These are phyloP conservation scores for Penicillium cosmopolitanum DNA, from an alignment of 495 filamentous ascomycete genomes.

Conservation along the genomic window DNA sequence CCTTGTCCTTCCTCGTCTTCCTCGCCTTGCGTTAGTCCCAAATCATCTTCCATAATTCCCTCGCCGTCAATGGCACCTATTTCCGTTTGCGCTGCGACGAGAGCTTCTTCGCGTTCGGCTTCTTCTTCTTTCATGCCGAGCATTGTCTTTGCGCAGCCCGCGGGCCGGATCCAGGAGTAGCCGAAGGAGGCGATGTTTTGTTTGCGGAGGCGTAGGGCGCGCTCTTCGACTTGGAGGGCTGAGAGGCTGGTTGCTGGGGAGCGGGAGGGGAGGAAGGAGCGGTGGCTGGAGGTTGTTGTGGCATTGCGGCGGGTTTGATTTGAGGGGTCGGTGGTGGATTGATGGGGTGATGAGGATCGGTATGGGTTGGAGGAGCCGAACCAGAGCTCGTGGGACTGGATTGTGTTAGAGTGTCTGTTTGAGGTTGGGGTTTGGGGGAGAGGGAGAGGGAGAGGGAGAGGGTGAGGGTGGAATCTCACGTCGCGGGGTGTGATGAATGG, in stretches of 20 bases:
- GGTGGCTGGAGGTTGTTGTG: constrained; percentile 22
- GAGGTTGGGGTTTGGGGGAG: constrained; percentile 4
- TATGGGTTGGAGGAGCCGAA: constrained; percentile 59
- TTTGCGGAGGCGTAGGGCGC: constrained; percentile 66
- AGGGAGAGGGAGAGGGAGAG: not conserved
- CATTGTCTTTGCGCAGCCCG: constrained; percentile 74
- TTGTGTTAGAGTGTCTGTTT: constrained; percentile 9
- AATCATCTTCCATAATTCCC: constrained; percentile 39
- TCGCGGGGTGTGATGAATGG: constrained; percentile 73
- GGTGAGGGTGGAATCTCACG: constrained; percentile 47
- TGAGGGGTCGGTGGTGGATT: constrained; percentile 17
- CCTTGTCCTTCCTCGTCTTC: constrained; percentile 37
- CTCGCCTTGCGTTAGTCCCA: constrained; percentile 29
- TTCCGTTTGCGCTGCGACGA: constrained; percentile 69
- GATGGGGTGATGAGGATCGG: constrained; percentile 38
- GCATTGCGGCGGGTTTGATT: constrained; percentile 38
- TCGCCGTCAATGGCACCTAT: constrained; percentile 61
- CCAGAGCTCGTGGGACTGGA: constrained; percentile 71
- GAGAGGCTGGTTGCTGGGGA: constrained; percentile 50
- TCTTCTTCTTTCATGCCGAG: constrained; percentile 77
- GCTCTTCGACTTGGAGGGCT: constrained; percentile 69
- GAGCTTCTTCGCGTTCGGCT: constrained; percentile 78
- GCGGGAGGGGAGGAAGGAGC: constrained; percentile 34
- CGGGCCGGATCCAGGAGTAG: constrained; percentile 76
- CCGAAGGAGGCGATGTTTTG: constrained; percentile 75